Conservation (phyloP, 192 early-diverging fungal genomes). For the Podila minutissima region DNA sequence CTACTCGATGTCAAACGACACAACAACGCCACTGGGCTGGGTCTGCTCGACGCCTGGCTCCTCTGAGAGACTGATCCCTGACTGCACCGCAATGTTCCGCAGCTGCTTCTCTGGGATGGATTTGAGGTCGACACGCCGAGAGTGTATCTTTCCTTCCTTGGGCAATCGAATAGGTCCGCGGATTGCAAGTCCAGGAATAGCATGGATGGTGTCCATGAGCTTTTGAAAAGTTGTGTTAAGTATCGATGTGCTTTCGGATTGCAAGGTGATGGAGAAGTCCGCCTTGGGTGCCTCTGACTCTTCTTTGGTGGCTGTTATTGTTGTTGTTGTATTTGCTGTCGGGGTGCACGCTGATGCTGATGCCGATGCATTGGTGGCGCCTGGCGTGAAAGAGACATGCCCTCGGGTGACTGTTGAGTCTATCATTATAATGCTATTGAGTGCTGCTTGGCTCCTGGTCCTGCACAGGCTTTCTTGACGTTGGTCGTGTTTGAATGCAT, state of each 20-base stretch:
- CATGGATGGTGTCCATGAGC: slow-evolving; percentile 43
- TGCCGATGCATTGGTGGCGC: too few relatives aligned
- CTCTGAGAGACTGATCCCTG: slow-evolving; percentile 25
- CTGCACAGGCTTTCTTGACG: too few relatives aligned
- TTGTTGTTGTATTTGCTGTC: background rate
- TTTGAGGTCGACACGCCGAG: slow-evolving; percentile 36
- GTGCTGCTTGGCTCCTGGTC: too few relatives aligned
- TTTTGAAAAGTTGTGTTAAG: slow-evolving; percentile 30
- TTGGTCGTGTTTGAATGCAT: too few relatives aligned
- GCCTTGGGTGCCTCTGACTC: slow-evolving; percentile 9
- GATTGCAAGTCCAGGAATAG: slow-evolving; percentile 22
- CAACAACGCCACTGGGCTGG: slow-evolving; percentile 27
- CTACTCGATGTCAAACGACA: slow-evolving; percentile 45
- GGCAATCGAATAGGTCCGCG: slow-evolving; percentile 40
- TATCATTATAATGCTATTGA: too few relatives aligned
- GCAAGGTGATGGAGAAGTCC: slow-evolving; percentile 44
- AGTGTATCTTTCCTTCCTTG: slow-evolving; percentile 42
- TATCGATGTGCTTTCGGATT: slow-evolving; percentile 32
- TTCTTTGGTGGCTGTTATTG: background rate
- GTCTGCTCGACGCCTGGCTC: slow-evolving; percentile 16
- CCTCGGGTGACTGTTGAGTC: too few relatives aligned
- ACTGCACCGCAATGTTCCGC: slow-evolving; percentile 12
- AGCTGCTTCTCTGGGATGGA: slow-evolving; percentile 31
- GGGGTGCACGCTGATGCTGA: background rate
- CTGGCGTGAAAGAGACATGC: too few relatives aligned